Evolutionary conservation across 805 yeast genomes (phyloP).

Genomic region (Schwanniomyces polymorphus): DNA sequence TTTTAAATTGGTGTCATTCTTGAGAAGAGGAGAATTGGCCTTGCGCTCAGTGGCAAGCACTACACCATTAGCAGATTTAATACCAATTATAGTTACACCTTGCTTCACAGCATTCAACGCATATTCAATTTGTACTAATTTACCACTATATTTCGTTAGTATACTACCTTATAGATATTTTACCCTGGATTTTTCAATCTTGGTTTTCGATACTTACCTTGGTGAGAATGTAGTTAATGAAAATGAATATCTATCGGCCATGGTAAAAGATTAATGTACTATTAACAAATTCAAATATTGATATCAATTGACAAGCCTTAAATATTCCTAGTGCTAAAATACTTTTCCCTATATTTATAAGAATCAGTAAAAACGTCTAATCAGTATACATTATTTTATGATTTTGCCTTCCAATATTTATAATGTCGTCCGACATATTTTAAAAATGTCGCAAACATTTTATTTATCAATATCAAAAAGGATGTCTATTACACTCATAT

Average conservation of each 20-base stretch:
- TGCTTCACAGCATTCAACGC: constrained; percentile 97
- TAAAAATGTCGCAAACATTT: neutral
- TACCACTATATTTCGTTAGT: constrained; percentile 64
- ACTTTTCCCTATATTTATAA: neutral
- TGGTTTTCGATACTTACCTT: constrained; percentile 51
- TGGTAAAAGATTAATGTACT: constrained; percentile 23
- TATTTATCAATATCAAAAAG: neutral
- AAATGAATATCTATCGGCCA: constrained; percentile 98
- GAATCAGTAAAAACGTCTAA: neutral
- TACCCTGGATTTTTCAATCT: neutral
- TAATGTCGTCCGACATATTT: neutral
- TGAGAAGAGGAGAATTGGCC: constrained; percentile 73
- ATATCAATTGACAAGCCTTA: neutral
- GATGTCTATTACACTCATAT: neutral
- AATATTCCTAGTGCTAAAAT: neutral
- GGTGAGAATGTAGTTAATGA: constrained; percentile 98
- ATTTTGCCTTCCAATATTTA: constrained; percentile 6
- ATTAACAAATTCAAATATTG: neutral
- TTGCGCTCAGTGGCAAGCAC: constrained; percentile 97
- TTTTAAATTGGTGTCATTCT: constrained; percentile 73
- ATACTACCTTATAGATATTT: neutral
- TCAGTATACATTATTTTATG: neutral
- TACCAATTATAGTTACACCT: constrained; percentile 96
- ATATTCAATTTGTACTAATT: constrained; percentile 95
- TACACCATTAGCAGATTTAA: constrained; percentile 90